phyloP scores from a whole-genome alignment of 1,284 basidiomycete genomes.

The Ceratobasidium sp. region DNA sequence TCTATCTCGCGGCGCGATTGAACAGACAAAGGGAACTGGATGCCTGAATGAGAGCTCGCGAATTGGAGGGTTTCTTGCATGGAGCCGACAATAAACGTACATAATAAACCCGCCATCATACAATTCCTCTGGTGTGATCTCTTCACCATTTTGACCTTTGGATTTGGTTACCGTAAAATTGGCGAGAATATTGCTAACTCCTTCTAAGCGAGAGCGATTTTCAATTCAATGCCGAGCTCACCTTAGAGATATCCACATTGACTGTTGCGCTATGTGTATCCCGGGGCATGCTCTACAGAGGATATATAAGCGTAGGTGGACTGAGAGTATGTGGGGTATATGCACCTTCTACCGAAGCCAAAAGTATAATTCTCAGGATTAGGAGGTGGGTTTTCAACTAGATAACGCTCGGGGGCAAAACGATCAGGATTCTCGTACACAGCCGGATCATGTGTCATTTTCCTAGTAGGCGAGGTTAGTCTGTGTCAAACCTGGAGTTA shows the following conservation, averaged over 20 bases:
- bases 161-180: conserved; percentile 23
- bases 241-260: background rate
- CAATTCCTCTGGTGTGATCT: conserved; percentile 16
- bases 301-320: background rate
- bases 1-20: no score
- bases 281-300: background rate
- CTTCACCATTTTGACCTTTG: conserved; percentile 5
- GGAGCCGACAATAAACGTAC: no score
- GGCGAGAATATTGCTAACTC: no score
- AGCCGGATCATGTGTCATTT: background rate
- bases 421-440: background rate
- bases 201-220: no score
- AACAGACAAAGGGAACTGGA: no score
- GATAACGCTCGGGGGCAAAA: background rate
- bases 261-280: background rate
- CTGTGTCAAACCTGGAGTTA: no score
- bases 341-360: background rate
- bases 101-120: conserved; percentile 2
- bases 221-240: no score
- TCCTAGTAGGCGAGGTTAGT: background rate
- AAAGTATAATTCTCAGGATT: background rate
- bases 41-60: no score
- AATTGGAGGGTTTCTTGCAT: no score
- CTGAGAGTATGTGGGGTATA: background rate
- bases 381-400: background rate